Percentiles rank a stretch among this genome's conserved stretches.
Evolutionary conservation across 2,329 filamentous ascomycete genomes (phyloP).

Genomic region (Nemania sp.): DNA sequence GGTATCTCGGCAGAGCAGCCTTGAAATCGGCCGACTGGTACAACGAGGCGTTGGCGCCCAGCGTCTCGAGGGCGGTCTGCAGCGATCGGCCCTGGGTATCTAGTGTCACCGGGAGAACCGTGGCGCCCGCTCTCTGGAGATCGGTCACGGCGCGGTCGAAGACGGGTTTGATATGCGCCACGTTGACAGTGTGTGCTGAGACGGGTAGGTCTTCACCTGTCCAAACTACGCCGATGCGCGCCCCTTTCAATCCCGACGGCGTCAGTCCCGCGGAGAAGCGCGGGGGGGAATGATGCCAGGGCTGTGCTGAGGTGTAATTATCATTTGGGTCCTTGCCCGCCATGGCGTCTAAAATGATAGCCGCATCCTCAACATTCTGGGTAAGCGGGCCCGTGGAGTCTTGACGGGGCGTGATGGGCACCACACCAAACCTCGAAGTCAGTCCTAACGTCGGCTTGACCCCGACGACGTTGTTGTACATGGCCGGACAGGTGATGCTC

Average conservation of each 20-base stretch:
- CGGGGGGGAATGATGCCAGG: conserved; percentile 56
- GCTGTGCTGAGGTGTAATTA: conserved; percentile 47
- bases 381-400: conserved; percentile 72
- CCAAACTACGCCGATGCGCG: conserved; percentile 23
- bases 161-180: conserved; percentile 9
- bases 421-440: conserved; percentile 59
- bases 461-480: conserved; percentile 70
- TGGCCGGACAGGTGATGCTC: conserved; percentile 72
- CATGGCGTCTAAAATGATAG: conserved; percentile 69
- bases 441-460: conserved; percentile 78
- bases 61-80: neutral
- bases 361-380: conserved; percentile 69
- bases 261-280: conserved; percentile 61
- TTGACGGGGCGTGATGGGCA: conserved; percentile 69
- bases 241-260: conserved; percentile 29
- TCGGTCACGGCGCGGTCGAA: conserved; percentile 26
- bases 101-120: conserved; percentile 20
- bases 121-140: conserved; percentile 22
- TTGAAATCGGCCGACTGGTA: conserved; percentile 22
- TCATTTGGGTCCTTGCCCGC: conserved; percentile 67
- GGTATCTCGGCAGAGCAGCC: conserved; percentile 18
- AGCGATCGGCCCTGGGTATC: neutral
- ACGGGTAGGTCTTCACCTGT: conserved; percentile 9
- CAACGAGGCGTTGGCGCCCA: neutral
- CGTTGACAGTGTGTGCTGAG: conserved; percentile 4